Conservation (phyloP, 345 rosid genomes). For the Populus nigra region DNA sequence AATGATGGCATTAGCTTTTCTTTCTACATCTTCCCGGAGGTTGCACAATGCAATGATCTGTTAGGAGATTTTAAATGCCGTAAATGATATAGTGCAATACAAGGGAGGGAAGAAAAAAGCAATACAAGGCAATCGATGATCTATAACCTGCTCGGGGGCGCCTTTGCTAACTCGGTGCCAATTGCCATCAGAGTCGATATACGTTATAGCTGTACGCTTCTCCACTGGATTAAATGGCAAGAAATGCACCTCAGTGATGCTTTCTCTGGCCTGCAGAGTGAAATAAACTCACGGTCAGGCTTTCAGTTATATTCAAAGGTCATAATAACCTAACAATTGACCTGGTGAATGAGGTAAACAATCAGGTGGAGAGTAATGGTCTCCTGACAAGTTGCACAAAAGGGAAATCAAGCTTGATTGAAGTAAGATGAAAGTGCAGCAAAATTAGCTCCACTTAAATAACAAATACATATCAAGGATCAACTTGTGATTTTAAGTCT, state of each 20-base stretch:
- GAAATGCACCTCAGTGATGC: conserved; percentile 72
- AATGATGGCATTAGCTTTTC: conserved; percentile 70
- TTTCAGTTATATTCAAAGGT: background rate
- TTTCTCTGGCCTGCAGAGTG: conserved; percentile 60
- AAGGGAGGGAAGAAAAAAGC: background rate
- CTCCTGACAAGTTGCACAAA: background rate
- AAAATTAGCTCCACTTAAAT: background rate
- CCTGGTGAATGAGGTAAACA: background rate
- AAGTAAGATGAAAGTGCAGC: background rate
- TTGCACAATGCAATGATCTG: conserved; percentile 74
- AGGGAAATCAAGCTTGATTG: background rate
- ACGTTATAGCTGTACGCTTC: conserved; percentile 85
- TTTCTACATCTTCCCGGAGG: conserved; percentile 54
- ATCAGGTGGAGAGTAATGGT: background rate
- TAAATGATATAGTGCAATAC: background rate
- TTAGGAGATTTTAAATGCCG: background rate
- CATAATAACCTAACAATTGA: background rate
- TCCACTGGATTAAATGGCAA: conserved; percentile 86
- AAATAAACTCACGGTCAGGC: background rate
- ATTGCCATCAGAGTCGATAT: conserved; percentile 52
- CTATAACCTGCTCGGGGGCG: conserved; percentile 71
- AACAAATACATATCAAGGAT: background rate
- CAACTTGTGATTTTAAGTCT: background rate
- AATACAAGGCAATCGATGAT: background rate
- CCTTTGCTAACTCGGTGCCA: conserved; percentile 90